phyloP scores from a whole-genome alignment of 2,329 filamentous ascomycete species.

The Nigrospora osmanthi region DNA sequence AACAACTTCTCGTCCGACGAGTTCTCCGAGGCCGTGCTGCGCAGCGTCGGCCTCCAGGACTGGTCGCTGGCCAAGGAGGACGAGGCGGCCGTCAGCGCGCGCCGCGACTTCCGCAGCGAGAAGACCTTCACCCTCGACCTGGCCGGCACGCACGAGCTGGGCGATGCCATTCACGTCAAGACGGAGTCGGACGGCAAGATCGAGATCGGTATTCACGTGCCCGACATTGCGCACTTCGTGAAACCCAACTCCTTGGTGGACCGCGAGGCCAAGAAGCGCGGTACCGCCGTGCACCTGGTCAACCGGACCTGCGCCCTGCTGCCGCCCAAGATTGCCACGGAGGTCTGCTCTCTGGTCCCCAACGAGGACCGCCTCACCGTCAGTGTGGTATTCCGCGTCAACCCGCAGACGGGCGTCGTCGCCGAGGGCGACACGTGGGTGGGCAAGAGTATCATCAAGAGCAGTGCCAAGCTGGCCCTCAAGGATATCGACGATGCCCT shows the following conservation, averaged over 20 bases:
- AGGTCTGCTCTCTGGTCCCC: slow-evolving; percentile 80
- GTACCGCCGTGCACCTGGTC: slow-evolving; percentile 90
- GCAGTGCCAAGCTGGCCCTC: slow-evolving; percentile 75
- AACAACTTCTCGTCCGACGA: slow-evolving; percentile 99
- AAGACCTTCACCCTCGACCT: slow-evolving; percentile 89
- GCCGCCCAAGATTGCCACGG: slow-evolving; percentile 74
- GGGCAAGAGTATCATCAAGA: slow-evolving; percentile 90
- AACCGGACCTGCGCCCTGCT: slow-evolving; percentile 84
- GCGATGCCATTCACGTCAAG: slow-evolving; percentile 91
- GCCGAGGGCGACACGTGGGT: slow-evolving; percentile 87
- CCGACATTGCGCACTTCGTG: slow-evolving; percentile 93
- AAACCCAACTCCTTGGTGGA: slow-evolving; percentile 94
- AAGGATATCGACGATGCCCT: slow-evolving; percentile 80
- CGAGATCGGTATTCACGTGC: slow-evolving; percentile 91
- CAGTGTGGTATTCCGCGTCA: slow-evolving; percentile 88
- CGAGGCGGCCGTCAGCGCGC: slow-evolving; percentile 61
- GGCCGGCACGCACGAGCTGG: slow-evolving; percentile 78
- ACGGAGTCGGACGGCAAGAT: slow-evolving; percentile 74
- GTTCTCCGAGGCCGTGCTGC: slow-evolving; percentile 91
- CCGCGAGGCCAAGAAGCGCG: slow-evolving; percentile 94
- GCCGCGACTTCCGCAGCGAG: slow-evolving; percentile 86
- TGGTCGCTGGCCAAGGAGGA: slow-evolving; percentile 84
- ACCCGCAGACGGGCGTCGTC: slow-evolving; percentile 69
- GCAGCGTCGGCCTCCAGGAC: slow-evolving; percentile 85
- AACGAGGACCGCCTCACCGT: slow-evolving; percentile 86